phyloP scores from a whole-genome alignment of 169 alveolate genomes.

The Cytauxzoon felis region DNA sequence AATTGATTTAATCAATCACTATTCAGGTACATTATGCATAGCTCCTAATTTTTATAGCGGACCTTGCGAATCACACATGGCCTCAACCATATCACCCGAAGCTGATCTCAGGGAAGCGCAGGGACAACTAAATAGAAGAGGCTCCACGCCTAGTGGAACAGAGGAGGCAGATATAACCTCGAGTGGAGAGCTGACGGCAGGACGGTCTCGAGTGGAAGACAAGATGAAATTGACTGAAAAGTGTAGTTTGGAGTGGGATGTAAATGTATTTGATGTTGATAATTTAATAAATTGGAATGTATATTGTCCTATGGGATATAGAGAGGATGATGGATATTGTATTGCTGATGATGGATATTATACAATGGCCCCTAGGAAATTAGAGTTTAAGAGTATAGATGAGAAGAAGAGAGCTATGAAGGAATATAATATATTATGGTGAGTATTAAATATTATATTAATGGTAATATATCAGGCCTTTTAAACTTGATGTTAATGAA shows the following conservation, averaged over 20 bases:
- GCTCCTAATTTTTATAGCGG: constrained; percentile 66
- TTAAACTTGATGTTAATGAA: neutral
- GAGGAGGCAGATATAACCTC: too few relatives aligned
- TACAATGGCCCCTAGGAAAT: neutral
- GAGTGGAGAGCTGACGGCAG: too few relatives aligned
- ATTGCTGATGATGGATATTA: constrained; percentile 4
- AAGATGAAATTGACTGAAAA: constrained; percentile 2
- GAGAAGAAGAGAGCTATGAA: constrained; percentile 23
- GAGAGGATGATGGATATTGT: constrained; percentile 9
- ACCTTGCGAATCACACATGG: constrained; percentile 53
- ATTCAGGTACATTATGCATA: constrained; percentile 32
- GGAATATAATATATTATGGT: constrained; percentile 36
- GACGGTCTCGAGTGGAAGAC: constrained; percentile 31
- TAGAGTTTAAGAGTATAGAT: constrained; percentile 1
- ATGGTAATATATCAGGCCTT: neutral
- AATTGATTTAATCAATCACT: neutral
- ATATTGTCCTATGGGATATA: constrained; percentile 52
- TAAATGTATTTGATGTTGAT: constrained; percentile 3
- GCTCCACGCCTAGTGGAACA: too few relatives aligned
- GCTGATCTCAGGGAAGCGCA: too few relatives aligned
- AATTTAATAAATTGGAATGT: constrained; percentile 28
- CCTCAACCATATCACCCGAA: too few relatives aligned
- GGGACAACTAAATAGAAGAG: too few relatives aligned
- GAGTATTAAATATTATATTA: neutral
- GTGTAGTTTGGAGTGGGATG: constrained; percentile 53